Conservation (phyloP, 2,329 filamentous ascomycete species). For the Cercospora zeae-maydis region DNA sequence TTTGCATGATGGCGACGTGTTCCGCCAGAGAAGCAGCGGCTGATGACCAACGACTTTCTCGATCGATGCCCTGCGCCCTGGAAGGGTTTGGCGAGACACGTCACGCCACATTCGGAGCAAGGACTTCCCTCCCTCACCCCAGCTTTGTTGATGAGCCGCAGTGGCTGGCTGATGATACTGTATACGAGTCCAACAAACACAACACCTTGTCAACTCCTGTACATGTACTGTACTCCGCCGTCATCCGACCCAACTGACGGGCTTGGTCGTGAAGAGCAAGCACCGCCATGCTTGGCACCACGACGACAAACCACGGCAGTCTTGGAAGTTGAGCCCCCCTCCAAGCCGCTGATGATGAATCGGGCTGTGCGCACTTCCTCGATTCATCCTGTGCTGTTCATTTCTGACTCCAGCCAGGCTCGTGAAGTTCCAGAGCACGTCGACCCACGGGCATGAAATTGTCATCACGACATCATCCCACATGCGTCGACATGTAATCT, state of each 20-base stretch:
- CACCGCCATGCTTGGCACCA: neutral
- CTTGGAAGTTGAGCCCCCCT: too few relatives aligned
- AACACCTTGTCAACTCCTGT: too few relatives aligned
- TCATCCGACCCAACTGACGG: neutral
- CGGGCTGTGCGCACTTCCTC: too few relatives aligned
- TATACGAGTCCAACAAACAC: too few relatives aligned
- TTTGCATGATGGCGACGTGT: neutral
- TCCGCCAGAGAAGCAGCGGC: neutral
- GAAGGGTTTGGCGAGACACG: neutral
- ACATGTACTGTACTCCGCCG: too few relatives aligned
- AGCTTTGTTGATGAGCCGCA: neutral
- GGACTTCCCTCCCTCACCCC: neutral
- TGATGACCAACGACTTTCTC: neutral
- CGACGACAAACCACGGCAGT: neutral
- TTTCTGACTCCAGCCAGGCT: too few relatives aligned
- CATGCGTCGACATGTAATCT: neutral
- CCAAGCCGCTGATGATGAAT: too few relatives aligned
- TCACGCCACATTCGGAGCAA: neutral
- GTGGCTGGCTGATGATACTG: neutral
- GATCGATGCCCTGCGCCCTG: neutral
- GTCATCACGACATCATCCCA: neutral
- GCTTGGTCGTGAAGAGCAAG: neutral
- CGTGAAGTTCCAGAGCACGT: neutral
- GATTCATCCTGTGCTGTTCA: too few relatives aligned
- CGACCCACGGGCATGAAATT: neutral